These are phyloP conservation scores for Metschnikowia chrysomelidarum DNA, from an alignment of 805 yeast genomes.

Conservation along the genomic window DNA sequence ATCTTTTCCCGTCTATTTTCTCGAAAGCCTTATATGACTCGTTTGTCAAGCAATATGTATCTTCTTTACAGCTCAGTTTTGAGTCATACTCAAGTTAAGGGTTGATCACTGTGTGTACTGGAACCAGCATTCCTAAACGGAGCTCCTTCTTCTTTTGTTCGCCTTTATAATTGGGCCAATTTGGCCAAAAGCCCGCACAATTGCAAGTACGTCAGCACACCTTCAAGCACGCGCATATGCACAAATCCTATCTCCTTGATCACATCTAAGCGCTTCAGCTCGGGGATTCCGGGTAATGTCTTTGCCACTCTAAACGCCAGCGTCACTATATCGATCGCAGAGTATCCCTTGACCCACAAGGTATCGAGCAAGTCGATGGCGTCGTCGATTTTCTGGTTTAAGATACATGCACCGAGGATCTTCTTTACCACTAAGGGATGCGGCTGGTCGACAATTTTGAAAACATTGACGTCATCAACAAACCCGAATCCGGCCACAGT, in stretches of 20 bases:
- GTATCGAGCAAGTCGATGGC: conserved; percentile 62
- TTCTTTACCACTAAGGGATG: conserved; percentile 84
- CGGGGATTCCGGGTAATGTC: conserved; percentile 64
- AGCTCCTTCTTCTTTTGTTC: neutral
- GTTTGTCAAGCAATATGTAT: too few species aligned
- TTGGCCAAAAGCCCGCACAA: conserved; percentile 78
- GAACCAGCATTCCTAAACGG: neutral
- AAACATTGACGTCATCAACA: conserved; percentile 90
- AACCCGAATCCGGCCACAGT: conserved; percentile 91
- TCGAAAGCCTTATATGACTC: too few species aligned
- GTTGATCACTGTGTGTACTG: neutral
- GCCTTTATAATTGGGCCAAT: conserved; percentile 21
- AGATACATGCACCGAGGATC: conserved; percentile 46
- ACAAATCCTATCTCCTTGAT: conserved; percentile 85
- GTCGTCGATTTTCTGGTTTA: conserved; percentile 51
- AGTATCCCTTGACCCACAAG: conserved; percentile 88
- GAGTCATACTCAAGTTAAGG: too few species aligned
- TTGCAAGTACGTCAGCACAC: conserved; percentile 85
- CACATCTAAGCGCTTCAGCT: conserved; percentile 67
- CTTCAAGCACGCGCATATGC: conserved; percentile 91
- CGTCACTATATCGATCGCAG: conserved; percentile 89
- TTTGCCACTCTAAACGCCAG: conserved; percentile 88
- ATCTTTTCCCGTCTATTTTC: too few species aligned
- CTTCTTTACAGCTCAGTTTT: too few species aligned
- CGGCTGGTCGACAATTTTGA: conserved; percentile 93